Evolutionary conservation across 495 filamentous ascomycete genomes (phyloP).

Genomic region (Aspergillus conjunctus): DNA sequence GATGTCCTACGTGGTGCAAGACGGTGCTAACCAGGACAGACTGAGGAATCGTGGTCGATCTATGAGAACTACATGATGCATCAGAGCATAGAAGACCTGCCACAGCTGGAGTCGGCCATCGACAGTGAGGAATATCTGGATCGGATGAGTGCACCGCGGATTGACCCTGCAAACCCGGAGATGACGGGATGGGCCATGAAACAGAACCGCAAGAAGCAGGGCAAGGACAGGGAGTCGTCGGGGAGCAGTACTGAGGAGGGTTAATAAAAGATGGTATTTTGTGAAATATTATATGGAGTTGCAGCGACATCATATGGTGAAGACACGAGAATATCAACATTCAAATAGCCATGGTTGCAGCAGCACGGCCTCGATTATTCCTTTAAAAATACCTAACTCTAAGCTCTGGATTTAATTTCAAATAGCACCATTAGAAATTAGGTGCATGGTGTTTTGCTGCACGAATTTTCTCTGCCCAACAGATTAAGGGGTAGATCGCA

Average conservation of each 20-base stretch:
- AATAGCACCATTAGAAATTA: no score
- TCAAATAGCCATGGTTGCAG: no score
- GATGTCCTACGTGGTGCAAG: constrained; percentile 24
- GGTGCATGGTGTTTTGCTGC: no score
- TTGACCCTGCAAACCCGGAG: constrained; percentile 53
- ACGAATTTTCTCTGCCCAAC: no score
- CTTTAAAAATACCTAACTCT: no score
- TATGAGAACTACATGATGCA: constrained; percentile 65
- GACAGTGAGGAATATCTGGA: constrained; percentile 63
- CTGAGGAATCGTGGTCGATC: constrained; percentile 60
- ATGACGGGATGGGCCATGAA: constrained; percentile 56
- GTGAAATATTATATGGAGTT: no score
- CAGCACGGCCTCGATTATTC: no score
- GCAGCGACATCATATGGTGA: no score
- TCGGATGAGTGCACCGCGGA: constrained; percentile 63
- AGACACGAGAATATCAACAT: no score
- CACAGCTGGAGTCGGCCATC: constrained; percentile 56
- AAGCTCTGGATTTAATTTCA: no score
- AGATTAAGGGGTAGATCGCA: no score
- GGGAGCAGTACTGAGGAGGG: constrained; percentile 31
- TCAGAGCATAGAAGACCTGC: constrained; percentile 48
- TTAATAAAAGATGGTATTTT: no score
- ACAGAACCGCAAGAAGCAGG: constrained; percentile 46
- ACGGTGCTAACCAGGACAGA: constrained; percentile 30
- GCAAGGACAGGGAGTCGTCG: constrained; percentile 20